phyloP scores from a whole-genome alignment of 495 filamentous ascomycete species.

The Talaromyces stipitatus region DNA sequence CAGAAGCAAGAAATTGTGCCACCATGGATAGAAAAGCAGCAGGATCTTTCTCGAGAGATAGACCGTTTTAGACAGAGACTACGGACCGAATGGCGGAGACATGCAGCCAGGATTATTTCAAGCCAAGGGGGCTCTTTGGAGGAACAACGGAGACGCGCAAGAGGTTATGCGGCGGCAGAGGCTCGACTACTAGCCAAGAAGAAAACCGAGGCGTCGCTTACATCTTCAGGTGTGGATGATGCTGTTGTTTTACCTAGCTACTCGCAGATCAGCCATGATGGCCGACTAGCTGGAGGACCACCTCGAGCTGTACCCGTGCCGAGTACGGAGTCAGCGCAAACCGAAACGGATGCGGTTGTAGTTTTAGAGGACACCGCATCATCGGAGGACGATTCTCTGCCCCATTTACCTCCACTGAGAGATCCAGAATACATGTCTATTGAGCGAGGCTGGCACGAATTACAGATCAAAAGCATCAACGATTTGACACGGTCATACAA shows the following conservation, averaged over 20 bases:
- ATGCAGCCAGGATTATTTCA: constrained; percentile 73
- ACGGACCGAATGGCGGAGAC: constrained; percentile 78
- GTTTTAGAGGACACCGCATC: not conserved
- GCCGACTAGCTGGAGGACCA: constrained; percentile 9
- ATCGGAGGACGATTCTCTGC: constrained; percentile 15
- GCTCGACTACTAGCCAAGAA: constrained; percentile 32
- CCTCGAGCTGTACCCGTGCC: constrained; percentile 8
- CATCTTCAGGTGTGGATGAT: not conserved
- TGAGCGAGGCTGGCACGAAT: constrained; percentile 69
- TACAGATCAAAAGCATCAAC: constrained; percentile 76
- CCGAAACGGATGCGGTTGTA: constrained; percentile 4
- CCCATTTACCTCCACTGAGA: constrained; percentile 32
- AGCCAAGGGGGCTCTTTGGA: constrained; percentile 73
- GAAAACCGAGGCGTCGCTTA: constrained; percentile 41
- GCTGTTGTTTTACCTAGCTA: constrained; percentile 1
- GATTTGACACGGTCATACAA: constrained; percentile 81
- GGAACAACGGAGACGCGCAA: constrained; percentile 64
- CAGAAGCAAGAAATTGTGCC: constrained; percentile 69
- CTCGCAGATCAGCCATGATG: constrained; percentile 19
- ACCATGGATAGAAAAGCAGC: constrained; percentile 89
- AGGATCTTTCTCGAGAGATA: constrained; percentile 68
- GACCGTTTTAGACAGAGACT: constrained; percentile 65
- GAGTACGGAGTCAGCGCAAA: constrained; percentile 2
- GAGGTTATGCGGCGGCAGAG: constrained; percentile 69
- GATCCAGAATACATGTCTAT: constrained; percentile 49